Base-by-base conservation (phyloP, 1,139 yeast genomes). In the Pichia cactophila region DNA sequence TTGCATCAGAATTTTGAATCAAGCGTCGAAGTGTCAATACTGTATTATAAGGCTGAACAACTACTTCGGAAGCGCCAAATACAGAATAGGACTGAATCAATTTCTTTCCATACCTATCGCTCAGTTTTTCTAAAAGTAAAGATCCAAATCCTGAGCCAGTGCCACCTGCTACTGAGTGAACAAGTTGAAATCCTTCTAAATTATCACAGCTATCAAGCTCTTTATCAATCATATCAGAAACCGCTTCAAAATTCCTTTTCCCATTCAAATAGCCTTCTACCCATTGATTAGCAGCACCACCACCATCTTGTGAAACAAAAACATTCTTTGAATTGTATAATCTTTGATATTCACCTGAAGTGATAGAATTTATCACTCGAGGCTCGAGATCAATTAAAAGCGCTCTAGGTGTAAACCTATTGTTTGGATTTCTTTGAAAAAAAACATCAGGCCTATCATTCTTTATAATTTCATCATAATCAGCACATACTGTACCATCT, bases 91-190 rank as follows among this genome's bases (percentile, higher is more conserved):
- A 89, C 50, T 86, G 87, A 16, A 87, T 73, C 45, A 92, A 68
- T 62, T 89, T 90, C 64, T 90, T 90, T 49, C 85, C 82, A 62
- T 82, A 90, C 51, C 92, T 71, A 63, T 94, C 98, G 49, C 81
- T 80, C 52, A 94, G 68, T 28, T 81, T 71, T 64, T 92, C 97
- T 45, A 92, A 68, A 44, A 92, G 60, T 54, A 78, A 78, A 0
- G 96, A 87, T 0, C 98, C 98, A 42, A 89, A 80, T 8, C 98
- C 98, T 0, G 96, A 86, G 0, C 98, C 98, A 0, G 98, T 92
- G 37, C 98, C 98, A 28, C 98, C 98, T 0, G 97, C 97, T n/a
- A 94, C 95, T 16, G 97, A 87, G 65, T 92, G 98, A 50, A 90
- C 68, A 56, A 92, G 69, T 70, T 89, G 96, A 65, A 94, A 92